These are phyloP conservation scores for Fusarium transvaalense DNA, from an alignment of 2,329 filamentous ascomycete species.

Conservation along the genomic window DNA sequence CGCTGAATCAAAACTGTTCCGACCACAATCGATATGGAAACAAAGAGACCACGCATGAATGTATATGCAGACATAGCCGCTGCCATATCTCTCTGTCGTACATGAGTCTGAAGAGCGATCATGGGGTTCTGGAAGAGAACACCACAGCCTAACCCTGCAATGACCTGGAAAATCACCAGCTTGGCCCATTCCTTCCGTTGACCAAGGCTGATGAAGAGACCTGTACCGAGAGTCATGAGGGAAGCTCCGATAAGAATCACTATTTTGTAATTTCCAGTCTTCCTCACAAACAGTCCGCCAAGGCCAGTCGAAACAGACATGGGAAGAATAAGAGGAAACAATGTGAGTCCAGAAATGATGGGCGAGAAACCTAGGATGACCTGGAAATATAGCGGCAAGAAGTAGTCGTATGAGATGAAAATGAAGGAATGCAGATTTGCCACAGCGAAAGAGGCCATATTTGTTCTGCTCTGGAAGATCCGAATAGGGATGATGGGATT, in stretches of 20 bases:
- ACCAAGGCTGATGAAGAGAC: slow-evolving; percentile 72
- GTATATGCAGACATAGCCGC: slow-evolving; percentile 74
- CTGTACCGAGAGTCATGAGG: slow-evolving; percentile 73
- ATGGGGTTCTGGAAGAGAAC: slow-evolving; percentile 77
- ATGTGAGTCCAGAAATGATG: slow-evolving; percentile 78
- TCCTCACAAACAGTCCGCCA: slow-evolving; percentile 68
- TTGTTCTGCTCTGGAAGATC: slow-evolving; percentile 75
- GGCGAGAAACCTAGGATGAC: slow-evolving; percentile 75
- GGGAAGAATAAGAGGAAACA: slow-evolving; percentile 77
- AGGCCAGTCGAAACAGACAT: slow-evolving; percentile 71
- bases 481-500: slow-evolving; percentile 82
- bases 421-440: slow-evolving; percentile 80
- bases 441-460: slow-evolving; percentile 72
- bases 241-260: slow-evolving; percentile 69
- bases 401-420: slow-evolving; percentile 83
- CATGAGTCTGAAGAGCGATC: slow-evolving; percentile 75
- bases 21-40: slow-evolving; percentile 75
- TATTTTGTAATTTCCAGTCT: slow-evolving; percentile 73
- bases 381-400: slow-evolving; percentile 87
- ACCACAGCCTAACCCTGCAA: slow-evolving; percentile 73
- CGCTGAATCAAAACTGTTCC: slow-evolving; percentile 80
- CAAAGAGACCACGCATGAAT: slow-evolving; percentile 76
- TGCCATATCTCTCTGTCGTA: slow-evolving; percentile 72
- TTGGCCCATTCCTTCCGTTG: slow-evolving; percentile 63
- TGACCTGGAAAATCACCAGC: slow-evolving; percentile 69